Base-by-base conservation (phyloP, 306 rosid species). In the Medicago arabica region DNA sequence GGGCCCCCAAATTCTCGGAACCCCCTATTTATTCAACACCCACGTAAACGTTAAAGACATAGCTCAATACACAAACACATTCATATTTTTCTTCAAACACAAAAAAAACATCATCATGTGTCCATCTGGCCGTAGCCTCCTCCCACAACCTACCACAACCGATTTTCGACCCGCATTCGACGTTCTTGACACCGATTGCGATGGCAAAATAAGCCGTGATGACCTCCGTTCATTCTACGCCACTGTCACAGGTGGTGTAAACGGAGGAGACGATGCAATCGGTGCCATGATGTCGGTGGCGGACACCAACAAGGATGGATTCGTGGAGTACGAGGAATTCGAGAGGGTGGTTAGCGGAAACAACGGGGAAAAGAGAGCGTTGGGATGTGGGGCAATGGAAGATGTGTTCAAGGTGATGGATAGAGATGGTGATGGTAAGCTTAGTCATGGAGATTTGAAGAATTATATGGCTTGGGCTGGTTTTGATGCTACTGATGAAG, bases 381-480 rank as follows among this genome's bases (percentile, higher is more conserved):
- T 15, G 2, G 84, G 79, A 17, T 78, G 81, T 14, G 85, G 84
- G 28, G 81, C 94, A 4, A 88, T 96, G 92, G 93, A 88, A 67
- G 99, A 96, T 11, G 97, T 88, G 73, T 96, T 92, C 73, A 89
- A 75, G 85, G 84, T 79, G 8, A 96, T 96, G 96, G 98, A 96
- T 75, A 88, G 76, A 69, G 99, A 96, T 64, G 99, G 94, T 4
- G 99, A 96, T 53, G 99, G 99, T 16, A 82, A 73, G 67, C 88
- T 96, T 17, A 84, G 93, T 85, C 97, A 88, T 36, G 68, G 19
- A 0, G 99, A 96, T 57, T 23, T 96, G 82, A 90, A 89, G 87
- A 82, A 80, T 72, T 92, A 84, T 75, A 85, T 96, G 93, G 78
- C 57, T 8, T 81, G 28, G 57, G 98, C 98, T 4, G 97, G 96